Evolutionary conservation across 768 basidiomycete genomes (phyloP).

Genomic region (Serendipita sp.): DNA sequence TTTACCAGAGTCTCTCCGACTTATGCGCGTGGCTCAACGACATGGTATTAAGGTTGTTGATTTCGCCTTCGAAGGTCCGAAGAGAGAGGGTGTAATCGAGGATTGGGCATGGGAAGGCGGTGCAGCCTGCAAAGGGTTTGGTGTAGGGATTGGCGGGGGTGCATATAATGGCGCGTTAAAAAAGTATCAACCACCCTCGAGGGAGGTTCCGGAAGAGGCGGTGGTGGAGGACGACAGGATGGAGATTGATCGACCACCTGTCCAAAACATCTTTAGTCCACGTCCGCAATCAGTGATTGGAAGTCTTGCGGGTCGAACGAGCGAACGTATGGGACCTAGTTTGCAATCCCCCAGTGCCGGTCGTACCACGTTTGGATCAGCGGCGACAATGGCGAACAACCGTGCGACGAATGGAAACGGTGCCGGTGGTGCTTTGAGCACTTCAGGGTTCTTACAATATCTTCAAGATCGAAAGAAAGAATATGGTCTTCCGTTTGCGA

Average conservation of each 20-base stretch:
- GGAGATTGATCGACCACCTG: neutral
- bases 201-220: neutral
- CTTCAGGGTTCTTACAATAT: neutral
- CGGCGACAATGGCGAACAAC: neutral
- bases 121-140: neutral
- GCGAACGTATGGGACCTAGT: no score
- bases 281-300: neutral
- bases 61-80: conserved; percentile 4
- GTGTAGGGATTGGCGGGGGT: neutral
- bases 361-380: neutral
- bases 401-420: neutral
- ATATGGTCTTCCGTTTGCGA: neutral
- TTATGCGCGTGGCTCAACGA: conserved; percentile 4
- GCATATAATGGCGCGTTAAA: neutral
- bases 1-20: conserved; percentile 1
- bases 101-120: conserved; percentile 2
- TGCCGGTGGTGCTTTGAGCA: neutral
- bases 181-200: neutral
- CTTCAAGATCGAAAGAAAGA: neutral
- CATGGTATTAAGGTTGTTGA: neutral
- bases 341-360: no score
- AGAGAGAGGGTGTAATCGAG: neutral
- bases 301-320: neutral
- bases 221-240: neutral
- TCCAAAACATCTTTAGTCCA: neutral